These are phyloP conservation scores for Penicillium paradoxum DNA, from an alignment of 495 filamentous ascomycete genomes.

Conservation along the genomic window DNA sequence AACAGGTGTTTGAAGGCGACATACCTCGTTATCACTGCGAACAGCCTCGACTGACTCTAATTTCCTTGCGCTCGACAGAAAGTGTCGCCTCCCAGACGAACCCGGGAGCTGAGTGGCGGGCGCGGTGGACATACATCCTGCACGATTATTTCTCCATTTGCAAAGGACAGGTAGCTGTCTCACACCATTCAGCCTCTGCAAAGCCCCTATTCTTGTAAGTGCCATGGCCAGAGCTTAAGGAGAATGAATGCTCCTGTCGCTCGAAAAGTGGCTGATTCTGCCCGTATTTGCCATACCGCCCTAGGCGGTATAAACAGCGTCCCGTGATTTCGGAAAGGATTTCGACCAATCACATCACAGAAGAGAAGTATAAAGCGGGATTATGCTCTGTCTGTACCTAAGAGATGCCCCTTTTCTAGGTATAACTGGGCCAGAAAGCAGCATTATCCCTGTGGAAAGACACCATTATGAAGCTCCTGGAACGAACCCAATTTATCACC, in stretches of 20 bases:
- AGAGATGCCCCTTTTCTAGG: too few relatives aligned
- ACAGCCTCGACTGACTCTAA: constrained; percentile 1
- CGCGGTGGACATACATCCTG: not conserved
- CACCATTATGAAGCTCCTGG: too few relatives aligned
- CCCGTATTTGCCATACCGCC: constrained; percentile 11
- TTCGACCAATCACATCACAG: not conserved
- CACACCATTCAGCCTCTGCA: constrained; percentile 15
- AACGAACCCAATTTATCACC: too few relatives aligned
- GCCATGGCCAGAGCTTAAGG: constrained; percentile 23
- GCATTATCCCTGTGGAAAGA: too few relatives aligned
- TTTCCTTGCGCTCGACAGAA: constrained; percentile 9
- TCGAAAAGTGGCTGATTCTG: constrained; percentile 20
- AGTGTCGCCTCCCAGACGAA: constrained; percentile 2
- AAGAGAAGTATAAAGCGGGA: not conserved
- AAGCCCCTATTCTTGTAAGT: constrained; percentile 19
- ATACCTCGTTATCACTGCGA: constrained; percentile 10
- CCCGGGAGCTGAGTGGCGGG: not conserved
- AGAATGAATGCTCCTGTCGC: constrained; percentile 3
- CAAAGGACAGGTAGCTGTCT: constrained; percentile 3
- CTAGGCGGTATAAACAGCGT: constrained; percentile 2
- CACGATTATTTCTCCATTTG: not conserved
- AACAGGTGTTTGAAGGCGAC: not conserved
- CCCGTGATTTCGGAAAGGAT: not conserved
- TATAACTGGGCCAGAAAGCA: too few relatives aligned
- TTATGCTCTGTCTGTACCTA: too few relatives aligned